Base-by-base conservation (phyloP, 805 yeast species). In the Diddensiella santjacobensis region DNA sequence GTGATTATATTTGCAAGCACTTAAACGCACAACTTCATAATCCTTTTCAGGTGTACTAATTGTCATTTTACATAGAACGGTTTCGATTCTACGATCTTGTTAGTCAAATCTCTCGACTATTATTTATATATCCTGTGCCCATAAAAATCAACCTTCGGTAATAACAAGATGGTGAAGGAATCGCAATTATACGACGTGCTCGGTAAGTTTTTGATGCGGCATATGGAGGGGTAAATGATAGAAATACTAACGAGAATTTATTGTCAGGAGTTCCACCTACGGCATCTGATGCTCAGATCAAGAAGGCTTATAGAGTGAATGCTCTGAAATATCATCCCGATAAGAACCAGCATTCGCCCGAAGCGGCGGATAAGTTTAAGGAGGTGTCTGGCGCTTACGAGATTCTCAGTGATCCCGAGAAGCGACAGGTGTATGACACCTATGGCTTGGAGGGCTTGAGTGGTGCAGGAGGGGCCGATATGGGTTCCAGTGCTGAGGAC, bases 291-390 rank as follows among this genome's bases (percentile, higher is more conserved):
- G 61, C 66, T 2, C 83, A 81, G 51, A 79, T 87, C 60, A 85
- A 85, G 63, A 86, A 84, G 64, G 89, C 95, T 0, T 87, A 84
- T 68, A 73, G 90, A 58, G 78, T 79, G 54, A 72, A 80, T 52
- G 96, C 96, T 3, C 74, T 86, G 53, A 78, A 75, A 56, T 78
- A 81, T 58, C 96, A 87, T 63, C 96, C 96, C 1, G 96, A 87
- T 61, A 87, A 88, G 70, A 84, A 86, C 63, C 80, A 77, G 43
- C 67, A 65, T 77, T 59, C 63, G 35, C 67, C 61, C 17, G 98
- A 90, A 68, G 97, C 96, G 24, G 93, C 96, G 46, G 98, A 91
- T 64, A 91, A 88, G 72, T 91, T 91, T 71, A 93, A 91, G 71
- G 97, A 89, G 67, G 77, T 88, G 59, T 81, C 95, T 17, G 78